phyloP scores from a whole-genome alignment of 2,329 filamentous ascomycete genomes.

The Didymella pinodella region DNA sequence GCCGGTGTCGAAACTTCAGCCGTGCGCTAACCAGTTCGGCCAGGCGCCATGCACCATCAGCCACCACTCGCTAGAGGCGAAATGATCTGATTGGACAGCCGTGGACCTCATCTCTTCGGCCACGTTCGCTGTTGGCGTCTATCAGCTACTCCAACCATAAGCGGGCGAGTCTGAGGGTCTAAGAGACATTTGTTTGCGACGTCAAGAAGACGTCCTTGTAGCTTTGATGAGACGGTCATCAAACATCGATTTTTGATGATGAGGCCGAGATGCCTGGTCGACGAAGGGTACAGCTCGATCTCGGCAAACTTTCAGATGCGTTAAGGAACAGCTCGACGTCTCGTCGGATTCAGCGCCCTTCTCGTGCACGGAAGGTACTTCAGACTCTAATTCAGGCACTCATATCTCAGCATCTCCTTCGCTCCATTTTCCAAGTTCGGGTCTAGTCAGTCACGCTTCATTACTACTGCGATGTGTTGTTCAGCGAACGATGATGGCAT shows the following conservation, averaged over 20 bases:
- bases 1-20: slow-evolving; percentile 20
- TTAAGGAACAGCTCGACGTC: slow-evolving; percentile 7
- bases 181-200: neutral
- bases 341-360: slow-evolving; percentile 7
- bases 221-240: neutral
- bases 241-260: neutral
- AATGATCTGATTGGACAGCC: slow-evolving; percentile 30
- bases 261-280: slow-evolving; percentile 1
- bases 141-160: slow-evolving; percentile 22
- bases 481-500: neutral
- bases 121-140: slow-evolving; percentile 28
- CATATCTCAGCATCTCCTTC: neutral
- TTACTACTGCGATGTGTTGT: neutral
- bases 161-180: neutral
- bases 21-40: slow-evolving; percentile 20
- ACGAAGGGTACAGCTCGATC: slow-evolving; percentile 7
- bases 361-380: slow-evolving; percentile 1
- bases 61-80: slow-evolving; percentile 23
- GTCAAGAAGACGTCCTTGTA: neutral
- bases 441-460: neutral
- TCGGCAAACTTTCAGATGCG: slow-evolving; percentile 13
- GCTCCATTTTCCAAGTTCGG: no score
- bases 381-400: neutral
- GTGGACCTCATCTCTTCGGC: slow-evolving; percentile 26
- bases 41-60: slow-evolving; percentile 24